Evolutionary conservation across 805 yeast genomes (phyloP).

Genomic region (Naumovozyma dairenensis): DNA sequence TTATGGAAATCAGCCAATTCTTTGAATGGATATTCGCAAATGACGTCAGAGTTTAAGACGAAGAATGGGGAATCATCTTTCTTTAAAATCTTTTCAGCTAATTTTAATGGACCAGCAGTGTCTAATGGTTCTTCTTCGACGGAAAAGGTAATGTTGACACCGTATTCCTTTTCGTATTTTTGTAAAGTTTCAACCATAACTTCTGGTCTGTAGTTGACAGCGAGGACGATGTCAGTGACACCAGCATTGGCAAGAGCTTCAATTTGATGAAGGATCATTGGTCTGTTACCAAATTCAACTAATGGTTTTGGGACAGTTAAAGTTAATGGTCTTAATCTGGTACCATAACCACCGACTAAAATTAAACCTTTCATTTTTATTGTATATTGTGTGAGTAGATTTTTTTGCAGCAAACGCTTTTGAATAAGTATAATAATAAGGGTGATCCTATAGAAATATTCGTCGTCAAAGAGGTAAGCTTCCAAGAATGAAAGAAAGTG

Average conservation of each 20-base stretch:
- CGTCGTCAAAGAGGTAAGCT: conserved; percentile 9
- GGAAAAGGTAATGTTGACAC: conserved; percentile 90
- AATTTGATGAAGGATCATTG: conserved; percentile 97
- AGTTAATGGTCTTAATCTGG: conserved; percentile 98
- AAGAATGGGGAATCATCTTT: conserved; percentile 96
- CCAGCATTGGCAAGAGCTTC: conserved; percentile 98
- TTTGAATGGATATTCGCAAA: conserved; percentile 95
- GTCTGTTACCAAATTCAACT: conserved; percentile 97
- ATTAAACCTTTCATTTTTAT: conserved; percentile 85
- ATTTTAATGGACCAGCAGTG: conserved; percentile 97
- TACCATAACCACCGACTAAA: conserved; percentile 99
- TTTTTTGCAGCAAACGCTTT: not conserved
- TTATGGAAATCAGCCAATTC: conserved; percentile 89
- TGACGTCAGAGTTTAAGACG: conserved; percentile 95
- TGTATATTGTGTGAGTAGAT: not conserved
- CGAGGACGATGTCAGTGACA: conserved; percentile 95
- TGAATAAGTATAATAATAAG: not conserved
- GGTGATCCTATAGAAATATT: conserved; percentile 1
- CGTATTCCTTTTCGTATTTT: conserved; percentile 90
- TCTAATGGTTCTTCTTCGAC: conserved; percentile 99
- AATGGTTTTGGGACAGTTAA: conserved; percentile 91
- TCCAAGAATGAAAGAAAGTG: conserved; percentile 1
- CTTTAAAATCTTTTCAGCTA: conserved; percentile 86
- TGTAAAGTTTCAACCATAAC: conserved; percentile 93
- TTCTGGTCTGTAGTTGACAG: conserved; percentile 99